A percentile compares a stretch with the other conserved stretches of the same genome.
Conservation (phyloP, 768 basidiomycete species). For the Kwoniella botswanensis region DNA sequence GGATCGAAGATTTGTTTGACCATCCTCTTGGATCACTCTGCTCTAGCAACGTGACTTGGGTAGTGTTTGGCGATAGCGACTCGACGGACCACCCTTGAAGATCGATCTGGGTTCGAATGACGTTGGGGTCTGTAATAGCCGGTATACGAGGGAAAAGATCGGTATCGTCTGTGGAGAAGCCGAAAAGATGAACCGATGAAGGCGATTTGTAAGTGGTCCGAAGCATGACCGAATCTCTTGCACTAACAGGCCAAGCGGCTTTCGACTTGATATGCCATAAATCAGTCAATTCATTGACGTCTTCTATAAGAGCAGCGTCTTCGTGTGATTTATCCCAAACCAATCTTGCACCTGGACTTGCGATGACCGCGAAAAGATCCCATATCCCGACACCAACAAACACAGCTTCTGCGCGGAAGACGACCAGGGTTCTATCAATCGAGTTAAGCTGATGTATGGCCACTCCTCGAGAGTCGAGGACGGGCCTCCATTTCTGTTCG, state of each 20-base stretch:
- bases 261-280: slow-evolving; percentile 92
- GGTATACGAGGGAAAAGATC: slow-evolving; percentile 72
- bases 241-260: slow-evolving; percentile 92
- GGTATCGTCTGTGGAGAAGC: slow-evolving; percentile 88
- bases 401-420: slow-evolving; percentile 94
- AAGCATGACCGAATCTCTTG: slow-evolving; percentile 85
- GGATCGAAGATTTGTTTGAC: slow-evolving; percentile 92
- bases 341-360: slow-evolving; percentile 78
- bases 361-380: slow-evolving; percentile 87
- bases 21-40: slow-evolving; percentile 98
- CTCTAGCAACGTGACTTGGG: slow-evolving; percentile 87
- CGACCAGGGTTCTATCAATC: slow-evolving; percentile 93
- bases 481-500: slow-evolving; percentile 90
- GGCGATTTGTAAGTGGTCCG: slow-evolving; percentile 98
- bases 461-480: slow-evolving; percentile 83
- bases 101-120: slow-evolving; percentile 93
- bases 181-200: slow-evolving; percentile 90
- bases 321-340: slow-evolving; percentile 92
- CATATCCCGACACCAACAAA: slow-evolving; percentile 95
- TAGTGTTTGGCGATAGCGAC: slow-evolving; percentile 90
- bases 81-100: slow-evolving; percentile 99
- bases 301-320: slow-evolving; percentile 81
- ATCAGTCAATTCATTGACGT: slow-evolving; percentile 77
- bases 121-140: slow-evolving; percentile 72
- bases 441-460: slow-evolving; percentile 94